phyloP scores from a whole-genome alignment of 805 yeast species.

The Lachancea fermentati region DNA sequence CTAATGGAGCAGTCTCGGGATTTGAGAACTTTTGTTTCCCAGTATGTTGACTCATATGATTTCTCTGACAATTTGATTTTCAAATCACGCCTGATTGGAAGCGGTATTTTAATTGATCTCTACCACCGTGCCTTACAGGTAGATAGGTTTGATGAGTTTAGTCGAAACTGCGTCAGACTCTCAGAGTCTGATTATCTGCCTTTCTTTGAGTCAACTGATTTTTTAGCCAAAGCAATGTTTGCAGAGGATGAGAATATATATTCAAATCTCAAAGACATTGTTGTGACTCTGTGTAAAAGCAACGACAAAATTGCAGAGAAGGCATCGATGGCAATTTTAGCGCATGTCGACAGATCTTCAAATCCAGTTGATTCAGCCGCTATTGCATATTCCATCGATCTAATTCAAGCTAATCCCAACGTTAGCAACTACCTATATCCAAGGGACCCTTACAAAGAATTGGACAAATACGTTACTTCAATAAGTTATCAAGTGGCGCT shows the following conservation, averaged over 20 bases:
- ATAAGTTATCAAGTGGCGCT: slow-evolving; percentile 38
- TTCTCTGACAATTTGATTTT: slow-evolving; percentile 28
- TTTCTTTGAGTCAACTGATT: slow-evolving; percentile 15
- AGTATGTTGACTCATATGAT: slow-evolving; percentile 22
- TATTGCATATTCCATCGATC: slow-evolving; percentile 7
- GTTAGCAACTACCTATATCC: slow-evolving; percentile 14
- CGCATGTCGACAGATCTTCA: slow-evolving; percentile 7
- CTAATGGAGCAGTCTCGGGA: slow-evolving; percentile 17
- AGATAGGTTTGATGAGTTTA: slow-evolving; percentile 17
- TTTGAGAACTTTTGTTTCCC: slow-evolving; percentile 17
- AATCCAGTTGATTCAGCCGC: background rate
- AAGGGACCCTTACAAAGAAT: slow-evolving; percentile 15
- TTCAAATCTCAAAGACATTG: slow-evolving; percentile 10
- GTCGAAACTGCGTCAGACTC: slow-evolving; percentile 10
- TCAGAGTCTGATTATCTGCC: slow-evolving; percentile 1
- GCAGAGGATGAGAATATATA: slow-evolving; percentile 10
- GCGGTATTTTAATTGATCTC: slow-evolving; percentile 32
- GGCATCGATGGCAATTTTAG: slow-evolving; percentile 12
- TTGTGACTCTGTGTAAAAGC: slow-evolving; percentile 9
- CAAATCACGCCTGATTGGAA: slow-evolving; percentile 29
- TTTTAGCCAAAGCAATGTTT: slow-evolving; percentile 14
- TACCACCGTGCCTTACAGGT: slow-evolving; percentile 26
- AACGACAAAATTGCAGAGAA: slow-evolving; percentile 12
- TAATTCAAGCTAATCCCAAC: slow-evolving; percentile 15
- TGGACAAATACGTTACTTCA: slow-evolving; percentile 26